Evolutionary conservation across 2,329 filamentous ascomycete species (phyloP).

Genomic region (Nemania sp.): DNA sequence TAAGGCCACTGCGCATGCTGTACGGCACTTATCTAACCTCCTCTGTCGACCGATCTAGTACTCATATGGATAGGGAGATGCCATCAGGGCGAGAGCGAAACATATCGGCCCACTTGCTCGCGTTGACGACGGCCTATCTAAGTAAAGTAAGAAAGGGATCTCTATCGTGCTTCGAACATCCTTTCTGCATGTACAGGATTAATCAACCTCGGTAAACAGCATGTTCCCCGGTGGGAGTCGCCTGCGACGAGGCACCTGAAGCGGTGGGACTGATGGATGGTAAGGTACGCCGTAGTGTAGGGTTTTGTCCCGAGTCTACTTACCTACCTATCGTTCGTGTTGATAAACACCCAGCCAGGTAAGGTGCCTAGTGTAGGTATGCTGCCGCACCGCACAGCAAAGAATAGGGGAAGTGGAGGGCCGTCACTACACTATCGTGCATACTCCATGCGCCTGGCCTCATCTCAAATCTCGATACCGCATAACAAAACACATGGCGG

Average conservation of each 20-base stretch:
- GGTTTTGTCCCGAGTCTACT: neutral
- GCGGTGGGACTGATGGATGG: neutral
- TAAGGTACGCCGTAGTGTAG: neutral
- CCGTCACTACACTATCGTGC: constrained; percentile 8
- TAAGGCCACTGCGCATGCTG: neutral
- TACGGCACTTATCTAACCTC: neutral
- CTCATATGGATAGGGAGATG: neutral
- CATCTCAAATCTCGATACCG: constrained; percentile 1
- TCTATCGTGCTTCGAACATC: neutral
- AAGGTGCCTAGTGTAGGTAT: neutral
- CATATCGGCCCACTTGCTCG: constrained; percentile 8
- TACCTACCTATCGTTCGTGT: constrained; percentile 1
- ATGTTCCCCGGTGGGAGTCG: neutral
- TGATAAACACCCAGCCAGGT: neutral
- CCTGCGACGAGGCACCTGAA: constrained; percentile 1
- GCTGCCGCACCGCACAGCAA: neutral
- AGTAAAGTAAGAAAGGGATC: no score
- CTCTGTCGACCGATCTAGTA: no score
- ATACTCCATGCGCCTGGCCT: neutral
- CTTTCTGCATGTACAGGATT: neutral
- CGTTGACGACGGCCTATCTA: constrained; percentile 2
- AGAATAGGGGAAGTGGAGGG: neutral
- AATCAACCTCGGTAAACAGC: no score
- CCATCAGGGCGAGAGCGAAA: constrained; percentile 4
- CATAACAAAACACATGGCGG: constrained; percentile 19